Conservation (phyloP, 192 early-diverging fungal genomes). For the Rhizoclosmatium sp. region DNA sequence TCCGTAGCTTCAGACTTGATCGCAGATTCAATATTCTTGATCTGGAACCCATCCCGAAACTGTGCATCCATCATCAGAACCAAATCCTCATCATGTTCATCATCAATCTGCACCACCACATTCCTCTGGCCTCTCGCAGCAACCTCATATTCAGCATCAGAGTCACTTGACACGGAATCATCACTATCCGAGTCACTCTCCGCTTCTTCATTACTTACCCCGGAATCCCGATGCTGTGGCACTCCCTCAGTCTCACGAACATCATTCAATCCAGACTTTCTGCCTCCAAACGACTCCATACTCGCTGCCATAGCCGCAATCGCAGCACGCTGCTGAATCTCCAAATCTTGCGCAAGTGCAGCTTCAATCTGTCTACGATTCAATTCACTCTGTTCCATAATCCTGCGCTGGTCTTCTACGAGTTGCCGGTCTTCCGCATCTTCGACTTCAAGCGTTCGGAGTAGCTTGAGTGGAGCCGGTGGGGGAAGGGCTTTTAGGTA, state of each 20-base stretch:
- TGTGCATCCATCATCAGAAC: slow-evolving; percentile 57
- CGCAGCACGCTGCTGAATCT: background rate
- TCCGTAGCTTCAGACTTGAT: slow-evolving; percentile 21
- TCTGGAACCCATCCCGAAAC: slow-evolving; percentile 67
- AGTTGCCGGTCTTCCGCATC: slow-evolving; percentile 77
- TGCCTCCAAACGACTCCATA: slow-evolving; percentile 15
- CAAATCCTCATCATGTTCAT: slow-evolving; percentile 81
- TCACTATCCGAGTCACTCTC: slow-evolving; percentile 48
- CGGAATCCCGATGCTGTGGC: background rate
- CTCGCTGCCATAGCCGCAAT: slow-evolving; percentile 2
- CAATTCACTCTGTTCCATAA: slow-evolving; percentile 69
- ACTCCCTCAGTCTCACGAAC: background rate
- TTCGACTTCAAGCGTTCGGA: slow-evolving; percentile 74
- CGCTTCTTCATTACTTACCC: slow-evolving; percentile 12
- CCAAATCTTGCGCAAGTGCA: slow-evolving; percentile 31
- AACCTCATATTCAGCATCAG: slow-evolving; percentile 48
- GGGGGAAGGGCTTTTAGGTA: slow-evolving; percentile 75
- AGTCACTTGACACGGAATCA: slow-evolving; percentile 38
- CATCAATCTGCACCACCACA: slow-evolving; percentile 81
- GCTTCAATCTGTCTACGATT: slow-evolving; percentile 71
- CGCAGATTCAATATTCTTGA: slow-evolving; percentile 61
- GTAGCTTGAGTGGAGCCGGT: slow-evolving; percentile 74
- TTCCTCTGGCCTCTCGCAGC: slow-evolving; percentile 32
- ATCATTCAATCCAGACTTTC: background rate
- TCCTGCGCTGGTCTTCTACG: slow-evolving; percentile 72